Conservation (phyloP, 2,329 filamentous ascomycete species). For the Zymoseptoria tritici region DNA sequence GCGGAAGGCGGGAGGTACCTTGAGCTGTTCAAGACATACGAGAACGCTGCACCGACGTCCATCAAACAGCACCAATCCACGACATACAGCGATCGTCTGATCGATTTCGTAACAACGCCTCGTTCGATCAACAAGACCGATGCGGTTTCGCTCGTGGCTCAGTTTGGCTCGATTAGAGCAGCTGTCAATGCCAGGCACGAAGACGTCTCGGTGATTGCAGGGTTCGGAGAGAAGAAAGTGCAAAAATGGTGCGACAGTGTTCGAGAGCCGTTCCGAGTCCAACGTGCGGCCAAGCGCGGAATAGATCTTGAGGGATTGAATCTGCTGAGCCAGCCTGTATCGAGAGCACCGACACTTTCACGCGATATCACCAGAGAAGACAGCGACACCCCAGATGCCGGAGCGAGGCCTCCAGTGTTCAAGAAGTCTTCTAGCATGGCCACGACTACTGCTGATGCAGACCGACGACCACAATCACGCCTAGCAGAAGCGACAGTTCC, state of each 20-base stretch:
- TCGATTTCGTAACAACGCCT: constrained; percentile 88
- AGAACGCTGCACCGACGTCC: constrained; percentile 71
- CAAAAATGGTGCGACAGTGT: constrained; percentile 76
- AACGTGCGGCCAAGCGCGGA: constrained; percentile 57
- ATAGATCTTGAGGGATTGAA: constrained; percentile 30
- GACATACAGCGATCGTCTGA: constrained; percentile 75
- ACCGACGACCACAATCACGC: constrained; percentile 30
- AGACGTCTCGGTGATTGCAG: constrained; percentile 73
- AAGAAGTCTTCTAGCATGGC: constrained; percentile 3
- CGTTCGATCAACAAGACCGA: constrained; percentile 91
- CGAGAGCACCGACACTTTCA: constrained; percentile 19
- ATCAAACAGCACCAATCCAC: constrained; percentile 81
- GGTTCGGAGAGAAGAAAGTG: constrained; percentile 95
- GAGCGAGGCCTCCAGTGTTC: constrained; percentile 3
- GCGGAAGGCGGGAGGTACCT: constrained; percentile 90
- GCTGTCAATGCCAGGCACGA: constrained; percentile 84
- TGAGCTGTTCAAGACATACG: constrained; percentile 90
- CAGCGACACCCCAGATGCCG: constrained; percentile 5
- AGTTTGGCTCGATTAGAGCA: constrained; percentile 80
- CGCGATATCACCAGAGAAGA: constrained; percentile 22
- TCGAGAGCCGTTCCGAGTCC: constrained; percentile 74
- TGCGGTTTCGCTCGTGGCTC: constrained; percentile 79
- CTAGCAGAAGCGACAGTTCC: constrained; percentile 20
- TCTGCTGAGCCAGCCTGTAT: constrained; percentile 18
- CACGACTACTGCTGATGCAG: constrained; percentile 29